Conservation (phyloP, 1,284 basidiomycete genomes). For the Apiotrichum gracile region DNA sequence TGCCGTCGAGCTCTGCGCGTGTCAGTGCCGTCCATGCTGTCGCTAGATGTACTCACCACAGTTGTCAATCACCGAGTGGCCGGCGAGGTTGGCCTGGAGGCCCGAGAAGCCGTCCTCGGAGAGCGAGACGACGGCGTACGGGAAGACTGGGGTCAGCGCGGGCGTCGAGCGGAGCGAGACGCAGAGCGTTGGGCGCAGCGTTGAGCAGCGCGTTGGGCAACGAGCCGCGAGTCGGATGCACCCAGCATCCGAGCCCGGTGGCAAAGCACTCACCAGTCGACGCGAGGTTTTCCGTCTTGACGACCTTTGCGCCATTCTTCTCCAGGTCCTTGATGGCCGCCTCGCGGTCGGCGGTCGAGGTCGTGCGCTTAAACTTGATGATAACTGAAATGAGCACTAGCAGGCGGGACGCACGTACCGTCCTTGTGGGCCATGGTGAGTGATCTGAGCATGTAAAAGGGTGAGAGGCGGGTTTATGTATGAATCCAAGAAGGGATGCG, state of each 20-base stretch:
- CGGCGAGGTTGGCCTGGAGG: constrained; percentile 20
- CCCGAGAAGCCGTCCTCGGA: constrained; percentile 26
- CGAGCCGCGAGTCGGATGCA: too few relatives aligned
- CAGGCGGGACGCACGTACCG: not conserved
- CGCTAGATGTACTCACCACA: constrained; percentile 25
- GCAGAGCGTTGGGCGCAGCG: too few relatives aligned
- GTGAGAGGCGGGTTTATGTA: not conserved
- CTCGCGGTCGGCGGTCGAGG: constrained; percentile 28
- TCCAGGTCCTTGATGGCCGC: constrained; percentile 27
- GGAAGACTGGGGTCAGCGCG: constrained; percentile 31
- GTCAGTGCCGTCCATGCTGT: constrained; percentile 1
- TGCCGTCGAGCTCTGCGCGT: constrained; percentile 22
- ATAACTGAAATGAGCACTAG: constrained; percentile 22
- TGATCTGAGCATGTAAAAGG: not conserved
- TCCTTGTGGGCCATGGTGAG: not conserved
- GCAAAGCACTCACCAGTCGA: constrained; percentile 30
- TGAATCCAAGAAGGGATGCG: not conserved
- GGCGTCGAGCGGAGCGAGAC: too few relatives aligned
- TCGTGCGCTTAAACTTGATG: constrained; percentile 37
- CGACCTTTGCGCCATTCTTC: constrained; percentile 22
- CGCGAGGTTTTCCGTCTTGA: constrained; percentile 31
- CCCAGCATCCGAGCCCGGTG: too few relatives aligned
- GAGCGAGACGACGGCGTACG: constrained; percentile 29
- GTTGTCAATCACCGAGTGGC: constrained; percentile 29
- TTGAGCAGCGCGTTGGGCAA: too few relatives aligned